These are phyloP conservation scores for Dryas drummondii DNA, from an alignment of 306 rosid species.

Conservation along the genomic window DNA sequence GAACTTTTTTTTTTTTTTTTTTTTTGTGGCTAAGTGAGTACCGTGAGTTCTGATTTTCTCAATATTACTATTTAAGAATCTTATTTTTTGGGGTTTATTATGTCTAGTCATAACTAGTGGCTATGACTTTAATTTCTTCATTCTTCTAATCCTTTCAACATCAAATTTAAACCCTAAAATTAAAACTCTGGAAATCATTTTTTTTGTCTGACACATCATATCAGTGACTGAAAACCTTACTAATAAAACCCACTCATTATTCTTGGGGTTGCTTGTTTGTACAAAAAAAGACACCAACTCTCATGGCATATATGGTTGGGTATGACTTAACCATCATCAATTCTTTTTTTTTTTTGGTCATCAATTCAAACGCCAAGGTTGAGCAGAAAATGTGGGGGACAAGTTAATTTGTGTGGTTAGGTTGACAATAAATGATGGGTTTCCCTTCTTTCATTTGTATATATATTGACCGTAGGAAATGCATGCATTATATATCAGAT, in stretches of 20 bases:
- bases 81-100: background rate
- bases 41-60: background rate
- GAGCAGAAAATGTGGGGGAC: background rate
- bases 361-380: background rate
- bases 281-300: background rate
- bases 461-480: background rate
- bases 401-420: constrained; percentile 9
- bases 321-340: background rate
- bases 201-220: background rate
- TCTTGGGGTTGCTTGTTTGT: constrained; percentile 2
- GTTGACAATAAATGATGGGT: constrained; percentile 8
- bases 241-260: background rate
- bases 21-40: background rate
- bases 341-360: too few species aligned
- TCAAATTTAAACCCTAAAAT: background rate
- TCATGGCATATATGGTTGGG: background rate
- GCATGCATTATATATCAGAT: background rate
- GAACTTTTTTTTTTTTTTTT: background rate
- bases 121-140: background rate
- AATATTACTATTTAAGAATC: background rate
- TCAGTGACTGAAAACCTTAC: background rate
- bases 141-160: background rate
- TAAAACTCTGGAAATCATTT: background rate
- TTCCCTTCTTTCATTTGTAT: background rate
- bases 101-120: background rate